Evolutionary conservation across 2,329 filamentous ascomycete species (phyloP).

Genomic region (Calonectria multiphialidica): DNA sequence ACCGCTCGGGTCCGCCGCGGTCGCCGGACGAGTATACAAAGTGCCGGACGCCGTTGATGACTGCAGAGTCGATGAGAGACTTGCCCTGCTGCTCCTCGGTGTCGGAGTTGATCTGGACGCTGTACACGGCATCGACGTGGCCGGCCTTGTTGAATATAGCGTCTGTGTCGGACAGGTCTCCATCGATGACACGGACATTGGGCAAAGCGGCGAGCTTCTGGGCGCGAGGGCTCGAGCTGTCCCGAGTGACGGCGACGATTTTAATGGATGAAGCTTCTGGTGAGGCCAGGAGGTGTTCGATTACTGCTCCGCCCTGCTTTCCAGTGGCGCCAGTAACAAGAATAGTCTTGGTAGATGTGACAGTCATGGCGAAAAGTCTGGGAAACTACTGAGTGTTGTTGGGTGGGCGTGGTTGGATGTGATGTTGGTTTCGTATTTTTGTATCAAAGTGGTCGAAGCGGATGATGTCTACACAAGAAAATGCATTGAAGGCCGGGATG

Average conservation of each 20-base stretch:
- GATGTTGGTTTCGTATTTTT: neutral
- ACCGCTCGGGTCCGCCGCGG: conserved; percentile 62
- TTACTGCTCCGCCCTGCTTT: conserved; percentile 27
- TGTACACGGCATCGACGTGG: conserved; percentile 18
- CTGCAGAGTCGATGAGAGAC: conserved; percentile 62
- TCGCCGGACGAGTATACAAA: conserved; percentile 73
- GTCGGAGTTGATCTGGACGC: conserved; percentile 26
- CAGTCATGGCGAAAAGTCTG: neutral
- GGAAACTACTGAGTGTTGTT: neutral
- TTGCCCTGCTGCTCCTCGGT: conserved; percentile 60
- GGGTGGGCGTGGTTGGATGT: neutral
- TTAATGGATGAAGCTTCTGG: conserved; percentile 2
- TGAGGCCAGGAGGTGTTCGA: conserved; percentile 16
- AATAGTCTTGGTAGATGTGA: conserved; percentile 11
- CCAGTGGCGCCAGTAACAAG: conserved; percentile 27
- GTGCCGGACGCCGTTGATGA: conserved; percentile 63
- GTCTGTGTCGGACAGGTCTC: conserved; percentile 19
- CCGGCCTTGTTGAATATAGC: conserved; percentile 19
- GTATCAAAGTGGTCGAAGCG: neutral
- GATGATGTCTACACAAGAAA: neutral
- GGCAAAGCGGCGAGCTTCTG: conserved; percentile 18
- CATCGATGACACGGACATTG: conserved; percentile 15
- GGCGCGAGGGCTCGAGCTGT: conserved; percentile 8
- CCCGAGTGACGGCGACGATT: conserved; percentile 24
- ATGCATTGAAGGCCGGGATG: neutral